Evolutionary conservation across 1,139 yeast species (phyloP).

Genomic region (Scheffersomyces insectosa): DNA sequence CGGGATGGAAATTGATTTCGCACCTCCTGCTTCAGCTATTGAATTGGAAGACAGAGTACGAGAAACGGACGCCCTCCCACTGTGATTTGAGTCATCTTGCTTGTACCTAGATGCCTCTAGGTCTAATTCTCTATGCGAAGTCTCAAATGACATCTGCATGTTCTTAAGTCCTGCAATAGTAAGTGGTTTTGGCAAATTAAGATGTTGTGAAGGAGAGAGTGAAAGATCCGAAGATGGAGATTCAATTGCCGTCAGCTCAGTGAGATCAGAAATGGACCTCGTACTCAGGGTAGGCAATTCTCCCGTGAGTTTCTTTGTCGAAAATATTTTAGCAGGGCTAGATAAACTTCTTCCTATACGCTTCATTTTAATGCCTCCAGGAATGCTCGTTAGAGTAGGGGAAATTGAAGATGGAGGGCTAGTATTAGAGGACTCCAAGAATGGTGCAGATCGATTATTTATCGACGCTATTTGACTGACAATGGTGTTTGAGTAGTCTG

Average conservation of each 20-base stretch:
- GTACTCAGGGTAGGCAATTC: constrained; percentile 1
- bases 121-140: constrained; percentile 24
- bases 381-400: neutral
- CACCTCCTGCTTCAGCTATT: constrained; percentile 1
- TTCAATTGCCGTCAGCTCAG: neutral
- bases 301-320: constrained; percentile 5
- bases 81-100: constrained; percentile 4
- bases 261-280: constrained; percentile 1
- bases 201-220: constrained; percentile 7
- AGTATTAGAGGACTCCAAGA: constrained; percentile 1
- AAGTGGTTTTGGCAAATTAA: constrained; percentile 33
- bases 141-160: constrained; percentile 37
- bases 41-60: neutral
- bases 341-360: constrained; percentile 20
- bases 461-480: constrained; percentile 7
- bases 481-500: constrained; percentile 6
- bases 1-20: constrained; percentile 10
- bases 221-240: neutral
- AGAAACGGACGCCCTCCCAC: neutral
- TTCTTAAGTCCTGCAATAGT: constrained; percentile 31
- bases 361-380: constrained; percentile 7
- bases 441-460: constrained; percentile 8
- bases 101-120: constrained; percentile 27
- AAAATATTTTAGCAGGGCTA: constrained; percentile 20
- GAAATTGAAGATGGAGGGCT: neutral